Conservation (phyloP, 2,329 filamentous ascomycete species). For the Diplocarpon mali region DNA sequence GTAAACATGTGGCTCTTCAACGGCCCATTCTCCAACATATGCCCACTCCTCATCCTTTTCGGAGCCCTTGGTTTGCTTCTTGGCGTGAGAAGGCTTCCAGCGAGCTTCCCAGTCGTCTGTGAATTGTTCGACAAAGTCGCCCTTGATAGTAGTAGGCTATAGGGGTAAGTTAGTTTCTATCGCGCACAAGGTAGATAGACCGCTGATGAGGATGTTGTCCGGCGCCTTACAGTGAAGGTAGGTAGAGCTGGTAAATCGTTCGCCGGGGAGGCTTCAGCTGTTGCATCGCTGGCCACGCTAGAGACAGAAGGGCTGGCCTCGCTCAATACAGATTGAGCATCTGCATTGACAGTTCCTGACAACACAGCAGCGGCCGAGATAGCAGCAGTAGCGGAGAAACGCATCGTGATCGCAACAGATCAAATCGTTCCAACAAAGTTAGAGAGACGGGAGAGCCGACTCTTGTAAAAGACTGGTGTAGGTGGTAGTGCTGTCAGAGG, state of each 20-base stretch:
- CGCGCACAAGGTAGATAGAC: conserved; percentile 17
- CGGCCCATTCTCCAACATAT: conserved; percentile 91
- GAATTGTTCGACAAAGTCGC: conserved; percentile 96
- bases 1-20: conserved; percentile 83
- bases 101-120: conserved; percentile 87
- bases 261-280: conserved; percentile 43
- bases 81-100: conserved; percentile 92
- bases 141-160: conserved; percentile 80
- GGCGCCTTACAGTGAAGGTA: conserved; percentile 70
- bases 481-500: conserved; percentile 22
- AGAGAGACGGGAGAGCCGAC: conserved; percentile 16
- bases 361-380: conserved; percentile 64
- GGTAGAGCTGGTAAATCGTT: conserved; percentile 47
- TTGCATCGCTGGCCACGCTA: conserved; percentile 34
- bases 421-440: conserved; percentile 10
- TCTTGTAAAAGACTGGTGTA: conserved; percentile 13
- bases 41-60: conserved; percentile 82
- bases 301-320: conserved; percentile 41
- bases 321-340: conserved; percentile 45
- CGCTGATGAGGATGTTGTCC: not conserved
- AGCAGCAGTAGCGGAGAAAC: conserved; percentile 69
- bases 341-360: conserved; percentile 57
- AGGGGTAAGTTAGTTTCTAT: conserved; percentile 12
- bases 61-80: conserved; percentile 73
- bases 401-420: conserved; percentile 49